Percentiles rank a stretch among this genome's conserved stretches.
These are phyloP conservation scores for Nemania sp. DNA, from an alignment of 2,329 filamentous ascomycete species.

Conservation along the genomic window DNA sequence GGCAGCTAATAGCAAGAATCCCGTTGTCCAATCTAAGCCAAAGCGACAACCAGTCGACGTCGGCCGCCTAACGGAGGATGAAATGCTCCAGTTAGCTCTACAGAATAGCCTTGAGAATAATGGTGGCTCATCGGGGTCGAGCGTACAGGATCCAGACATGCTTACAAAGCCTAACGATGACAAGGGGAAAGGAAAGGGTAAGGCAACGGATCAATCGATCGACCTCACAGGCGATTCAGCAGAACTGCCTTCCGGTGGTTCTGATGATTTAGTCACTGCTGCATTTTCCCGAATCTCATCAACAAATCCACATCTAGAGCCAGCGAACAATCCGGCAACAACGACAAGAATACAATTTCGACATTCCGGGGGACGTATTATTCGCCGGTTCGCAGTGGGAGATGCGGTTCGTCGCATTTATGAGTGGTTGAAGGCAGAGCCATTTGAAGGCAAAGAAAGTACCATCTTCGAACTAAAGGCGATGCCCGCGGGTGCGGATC, in stretches of 20 bases:
- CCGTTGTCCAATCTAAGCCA: conserved; percentile 82
- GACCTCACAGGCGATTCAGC: conserved; percentile 42
- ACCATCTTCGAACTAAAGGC: conserved; percentile 87
- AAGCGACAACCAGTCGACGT: conserved; percentile 80
- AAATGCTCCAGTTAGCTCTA: conserved; percentile 95
- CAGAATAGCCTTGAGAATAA: conserved; percentile 82
- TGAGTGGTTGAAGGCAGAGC: conserved; percentile 95
- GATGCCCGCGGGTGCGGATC: conserved; percentile 81
- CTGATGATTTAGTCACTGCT: conserved; percentile 47
- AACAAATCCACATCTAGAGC: conserved; percentile 80
- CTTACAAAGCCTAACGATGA: conserved; percentile 76
- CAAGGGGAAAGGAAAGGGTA: conserved; percentile 66
- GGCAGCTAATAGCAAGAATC: conserved; percentile 89
- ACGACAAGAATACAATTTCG: conserved; percentile 94
- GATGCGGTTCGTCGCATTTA: conserved; percentile 88
- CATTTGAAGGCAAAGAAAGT: conserved; percentile 82
- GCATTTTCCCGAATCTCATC: conserved; percentile 79
- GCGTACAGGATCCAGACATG: conserved; percentile 84
- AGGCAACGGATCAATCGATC: conserved; percentile 51
- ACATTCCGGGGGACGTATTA: conserved; percentile 84
- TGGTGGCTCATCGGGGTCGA: conserved; percentile 58
- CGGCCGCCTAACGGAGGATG: conserved; percentile 92
- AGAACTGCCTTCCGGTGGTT: conserved; percentile 20
- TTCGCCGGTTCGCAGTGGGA: conserved; percentile 82
- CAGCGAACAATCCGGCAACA: conserved; percentile 74